Percentiles rank a stretch among this genome's conserved stretches.
Conservation (phyloP, 257 asterid genomes). For the Lycium barbarum region DNA sequence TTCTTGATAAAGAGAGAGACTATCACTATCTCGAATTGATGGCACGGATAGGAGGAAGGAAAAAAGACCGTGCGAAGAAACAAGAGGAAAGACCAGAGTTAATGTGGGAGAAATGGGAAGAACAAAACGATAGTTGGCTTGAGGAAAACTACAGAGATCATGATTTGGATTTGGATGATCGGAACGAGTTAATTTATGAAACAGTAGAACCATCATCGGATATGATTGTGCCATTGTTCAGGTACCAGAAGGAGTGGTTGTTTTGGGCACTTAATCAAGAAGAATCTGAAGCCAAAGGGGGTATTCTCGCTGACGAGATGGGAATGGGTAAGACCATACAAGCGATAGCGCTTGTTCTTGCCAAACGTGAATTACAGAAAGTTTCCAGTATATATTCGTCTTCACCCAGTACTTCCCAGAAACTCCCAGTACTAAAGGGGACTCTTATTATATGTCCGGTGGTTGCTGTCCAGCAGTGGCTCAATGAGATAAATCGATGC, state of each 20-base stretch:
- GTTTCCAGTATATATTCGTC: constrained; percentile 43
- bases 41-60: constrained; percentile 31
- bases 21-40: not conserved
- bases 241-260: constrained; percentile 95
- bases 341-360: constrained; percentile 90
- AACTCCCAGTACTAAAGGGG: constrained; percentile 63
- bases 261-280: constrained; percentile 93
- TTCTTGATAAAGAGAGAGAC: not conserved
- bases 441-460: constrained; percentile 91
- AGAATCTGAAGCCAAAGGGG: constrained; percentile 74
- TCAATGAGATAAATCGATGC: constrained; percentile 78
- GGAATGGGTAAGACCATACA: constrained; percentile 98
- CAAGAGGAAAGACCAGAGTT: constrained; percentile 50
- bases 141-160: constrained; percentile 48
- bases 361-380: constrained; percentile 58
- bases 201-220: constrained; percentile 71
- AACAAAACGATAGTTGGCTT: constrained; percentile 71
- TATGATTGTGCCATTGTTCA: constrained; percentile 74
- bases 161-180: constrained; percentile 57
- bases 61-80: constrained; percentile 50
- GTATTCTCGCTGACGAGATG: constrained; percentile 98
- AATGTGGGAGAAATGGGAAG: constrained; percentile 78
- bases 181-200: constrained; percentile 65
- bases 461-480: constrained; percentile 91
- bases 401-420: constrained; percentile 53